A percentile compares a stretch with the other conserved stretches of the same genome.
phyloP scores from a whole-genome alignment of 148 eudicot genomes.

The Rhododendron molle region DNA sequence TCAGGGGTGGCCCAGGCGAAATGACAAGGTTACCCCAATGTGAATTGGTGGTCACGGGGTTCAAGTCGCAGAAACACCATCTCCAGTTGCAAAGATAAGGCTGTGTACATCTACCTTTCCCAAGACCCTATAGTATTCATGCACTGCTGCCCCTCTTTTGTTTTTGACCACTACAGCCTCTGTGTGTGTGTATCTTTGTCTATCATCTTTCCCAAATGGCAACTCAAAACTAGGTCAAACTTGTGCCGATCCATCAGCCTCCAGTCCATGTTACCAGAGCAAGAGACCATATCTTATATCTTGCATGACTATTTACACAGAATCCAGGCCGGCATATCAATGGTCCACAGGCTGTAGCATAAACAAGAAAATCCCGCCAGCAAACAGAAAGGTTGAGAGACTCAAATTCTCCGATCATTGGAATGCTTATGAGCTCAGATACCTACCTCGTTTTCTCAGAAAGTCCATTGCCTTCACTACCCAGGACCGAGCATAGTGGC shows the following conservation, averaged over 20 bases:
- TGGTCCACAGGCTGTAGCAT: conserved; percentile 40
- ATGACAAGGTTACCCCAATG: no score
- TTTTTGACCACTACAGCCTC: no score
- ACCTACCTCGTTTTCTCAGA: conserved; percentile 44
- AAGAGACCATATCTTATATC: neutral
- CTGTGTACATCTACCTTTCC: no score
- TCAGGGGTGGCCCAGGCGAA: no score
- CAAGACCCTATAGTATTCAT: no score
- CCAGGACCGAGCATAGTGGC: conserved; percentile 69
- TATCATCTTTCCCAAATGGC: neutral
- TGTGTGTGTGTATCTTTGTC: no score
- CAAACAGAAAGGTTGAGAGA: conserved; percentile 87
- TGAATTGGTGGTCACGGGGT: neutral
- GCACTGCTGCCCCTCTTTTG: no score
- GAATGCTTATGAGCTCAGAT: conserved; percentile 73
- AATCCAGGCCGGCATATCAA: neutral
- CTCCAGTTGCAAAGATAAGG: no score
- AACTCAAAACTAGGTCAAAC: neutral
- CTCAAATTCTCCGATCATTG: conserved; percentile 70
- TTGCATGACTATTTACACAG: neutral
- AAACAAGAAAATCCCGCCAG: conserved; percentile 90
- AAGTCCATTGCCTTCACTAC: conserved; percentile 82
- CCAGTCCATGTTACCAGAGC: neutral
- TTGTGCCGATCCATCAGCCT: neutral
- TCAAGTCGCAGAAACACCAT: neutral